Evolutionary conservation across 164 flowering plant species (phyloP), one percentile per base, ranked within the genome.

Genomic region (Vitis rotundifolia): DNA sequence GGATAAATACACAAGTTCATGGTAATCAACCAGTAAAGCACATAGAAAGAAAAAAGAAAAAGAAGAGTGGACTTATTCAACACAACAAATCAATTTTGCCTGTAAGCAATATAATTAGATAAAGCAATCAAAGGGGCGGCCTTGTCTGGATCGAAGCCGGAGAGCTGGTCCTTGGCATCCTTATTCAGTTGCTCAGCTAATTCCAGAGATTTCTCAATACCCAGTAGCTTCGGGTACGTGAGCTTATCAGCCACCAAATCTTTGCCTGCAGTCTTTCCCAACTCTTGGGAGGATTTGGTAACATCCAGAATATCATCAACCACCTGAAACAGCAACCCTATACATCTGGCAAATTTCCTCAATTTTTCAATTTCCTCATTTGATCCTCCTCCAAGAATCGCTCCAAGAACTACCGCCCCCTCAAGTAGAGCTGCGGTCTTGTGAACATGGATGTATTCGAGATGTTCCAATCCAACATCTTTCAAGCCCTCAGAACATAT

Each of bases 181-280:
- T 51, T 72, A 15, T 79, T 83, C 82, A 91, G 64, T 72, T 82
- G 70, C 61, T 79, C 80, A 1, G 91, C 93, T 44, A 88, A 84
- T 68, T 86, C 87, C 70, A 73, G 76, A 0, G 97, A 85, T 55
- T 89, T 85, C 68, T 89, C 93, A 9, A 89, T 58, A 5, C 97
- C 93, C 80, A 91, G 18, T 47, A 91, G 68, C 72, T 86, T 91
- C 0, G 97, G 97, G 57, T 86, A 91, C 0, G 97, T 91, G 0
- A 71, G 75, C 71, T 91, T 91, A 53, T 89, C 97, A 0, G 92
- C 86, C 29, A 84, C 74, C 80, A 89, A 71, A 66, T 91, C 97
- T 68, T 89, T 89, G 59, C 97, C 97, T 0, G 93, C 93, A 1
- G 93, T 91, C 70, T 91, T 91, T 59, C 97, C 97, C 79, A 91